Base-by-base conservation (phyloP, 306 rosid species). In the Cicer bijugum region DNA sequence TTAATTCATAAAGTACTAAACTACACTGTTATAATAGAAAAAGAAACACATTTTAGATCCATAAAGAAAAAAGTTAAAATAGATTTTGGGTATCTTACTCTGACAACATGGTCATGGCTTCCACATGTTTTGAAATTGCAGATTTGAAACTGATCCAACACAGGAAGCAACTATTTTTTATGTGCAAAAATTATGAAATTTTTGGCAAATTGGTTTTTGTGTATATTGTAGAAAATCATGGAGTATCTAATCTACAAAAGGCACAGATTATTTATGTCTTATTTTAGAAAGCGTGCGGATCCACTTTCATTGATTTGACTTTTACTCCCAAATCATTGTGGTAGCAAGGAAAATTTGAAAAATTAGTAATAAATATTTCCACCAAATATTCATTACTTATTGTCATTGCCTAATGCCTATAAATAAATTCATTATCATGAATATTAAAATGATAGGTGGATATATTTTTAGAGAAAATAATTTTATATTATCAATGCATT, bases 301-400 rank as follows among this genome's bases (percentile, higher is more conserved):
- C 72, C 66, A 78, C 47, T 58, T 71, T 14, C 17, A 37, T 71
- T 76, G 78, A 81, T 81, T 81, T 76, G 79, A 65, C 82, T 76
- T 52, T 6, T 12, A 47, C 39, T 43, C 10, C 33, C 58, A 52
- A 17, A 43, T 69, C 63, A 68, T 14, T 55, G 39, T 53, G 66
- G 40, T 67, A 6, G 16, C 69, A 23, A 23, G 28, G 28, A 23
- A 23, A 23, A 23, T 1, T 23, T 15, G 47, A 16, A 58, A 15
- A n/a, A 65, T 67, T 59, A 58, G 6, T 11, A 57, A 28, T 57
- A 59, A 59, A 45, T 37, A 38, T 75, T 46, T 74, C 48, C 43
- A 81, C 78, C 81, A 76, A 81, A 75, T 52, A 62, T 70, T 81
- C 78, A 70, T 53, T 39, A 44, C 39, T 63, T 72, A 53, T 52